A percentile compares a stretch with the other conserved stretches of the same genome.
Conservation (phyloP, 169 alveolate genomes). For the Eimeria tenella region DNA sequence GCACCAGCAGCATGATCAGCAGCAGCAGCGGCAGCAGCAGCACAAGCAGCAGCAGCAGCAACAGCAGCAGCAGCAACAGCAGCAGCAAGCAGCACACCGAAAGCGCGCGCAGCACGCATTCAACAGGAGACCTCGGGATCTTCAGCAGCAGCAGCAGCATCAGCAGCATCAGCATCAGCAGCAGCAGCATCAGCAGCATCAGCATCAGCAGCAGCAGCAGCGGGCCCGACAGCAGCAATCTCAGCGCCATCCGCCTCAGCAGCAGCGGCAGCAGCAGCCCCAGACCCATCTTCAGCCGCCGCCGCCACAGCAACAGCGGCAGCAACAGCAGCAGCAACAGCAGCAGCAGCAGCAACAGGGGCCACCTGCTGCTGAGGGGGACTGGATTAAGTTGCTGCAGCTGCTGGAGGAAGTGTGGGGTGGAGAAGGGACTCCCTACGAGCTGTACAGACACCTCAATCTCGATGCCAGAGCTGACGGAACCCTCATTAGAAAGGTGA, state of each 20-base stretch:
- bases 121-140: too few species aligned
- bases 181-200: neutral
- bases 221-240: too few species aligned
- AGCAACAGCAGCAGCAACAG: neutral
- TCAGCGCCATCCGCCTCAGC: too few species aligned
- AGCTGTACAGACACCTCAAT: neutral
- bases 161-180: too few species aligned
- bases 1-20: too few species aligned
- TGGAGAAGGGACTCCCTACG: neutral
- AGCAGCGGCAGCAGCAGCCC: neutral
- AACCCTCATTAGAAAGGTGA: neutral
- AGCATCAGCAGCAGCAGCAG: too few species aligned
- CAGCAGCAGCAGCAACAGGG: neutral
- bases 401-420: slow-evolving; percentile 14
- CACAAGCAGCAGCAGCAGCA: too few species aligned
- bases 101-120: too few species aligned
- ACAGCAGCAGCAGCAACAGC: too few species aligned
- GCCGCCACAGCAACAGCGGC: neutral
- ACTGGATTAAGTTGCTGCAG: neutral
- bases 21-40: too few species aligned
- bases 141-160: too few species aligned
- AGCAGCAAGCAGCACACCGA: too few species aligned
- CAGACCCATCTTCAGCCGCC: neutral
- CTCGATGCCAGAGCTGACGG: neutral
- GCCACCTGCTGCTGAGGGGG: neutral